These are phyloP conservation scores for Penicillium sclerotigenum DNA, from an alignment of 2,329 filamentous ascomycete species.

Conservation along the genomic window DNA sequence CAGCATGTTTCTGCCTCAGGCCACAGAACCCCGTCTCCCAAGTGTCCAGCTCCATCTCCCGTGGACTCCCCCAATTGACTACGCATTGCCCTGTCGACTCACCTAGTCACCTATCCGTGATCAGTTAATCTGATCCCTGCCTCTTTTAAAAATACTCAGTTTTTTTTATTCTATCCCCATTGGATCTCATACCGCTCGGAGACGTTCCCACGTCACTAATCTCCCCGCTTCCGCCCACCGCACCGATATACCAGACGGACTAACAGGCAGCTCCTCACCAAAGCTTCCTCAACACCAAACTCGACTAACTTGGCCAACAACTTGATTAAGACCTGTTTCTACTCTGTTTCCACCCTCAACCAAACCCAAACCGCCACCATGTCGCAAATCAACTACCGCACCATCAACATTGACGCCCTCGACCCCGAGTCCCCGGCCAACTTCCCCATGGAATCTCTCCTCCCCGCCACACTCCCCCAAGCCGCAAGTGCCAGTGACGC, in stretches of 20 bases:
- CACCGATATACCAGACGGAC: slow-evolving; percentile 10
- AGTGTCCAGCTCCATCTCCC: slow-evolving; percentile 5
- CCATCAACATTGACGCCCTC: slow-evolving; percentile 89
- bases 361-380: slow-evolving; percentile 28
- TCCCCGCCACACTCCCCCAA: slow-evolving; percentile 65
- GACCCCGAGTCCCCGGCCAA: slow-evolving; percentile 87
- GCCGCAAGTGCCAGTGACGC: slow-evolving; percentile 75
- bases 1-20: neutral
- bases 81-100: neutral
- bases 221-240: slow-evolving; percentile 20
- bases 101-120: neutral
- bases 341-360: neutral
- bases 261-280: neutral
- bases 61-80: slow-evolving; percentile 3
- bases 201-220: slow-evolving; percentile 7
- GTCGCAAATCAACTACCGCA: slow-evolving; percentile 66
- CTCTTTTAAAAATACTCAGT: neutral
- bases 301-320: neutral
- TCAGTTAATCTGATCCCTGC: slow-evolving; percentile 23
- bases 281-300: neutral
- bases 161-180: neutral
- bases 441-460: slow-evolving; percentile 83
- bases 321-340: neutral
- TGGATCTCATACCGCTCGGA: neutral
- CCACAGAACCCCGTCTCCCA: neutral